Base-by-base conservation (phyloP, 208 protist genomes). In the Phytomonas sp. region DNA sequence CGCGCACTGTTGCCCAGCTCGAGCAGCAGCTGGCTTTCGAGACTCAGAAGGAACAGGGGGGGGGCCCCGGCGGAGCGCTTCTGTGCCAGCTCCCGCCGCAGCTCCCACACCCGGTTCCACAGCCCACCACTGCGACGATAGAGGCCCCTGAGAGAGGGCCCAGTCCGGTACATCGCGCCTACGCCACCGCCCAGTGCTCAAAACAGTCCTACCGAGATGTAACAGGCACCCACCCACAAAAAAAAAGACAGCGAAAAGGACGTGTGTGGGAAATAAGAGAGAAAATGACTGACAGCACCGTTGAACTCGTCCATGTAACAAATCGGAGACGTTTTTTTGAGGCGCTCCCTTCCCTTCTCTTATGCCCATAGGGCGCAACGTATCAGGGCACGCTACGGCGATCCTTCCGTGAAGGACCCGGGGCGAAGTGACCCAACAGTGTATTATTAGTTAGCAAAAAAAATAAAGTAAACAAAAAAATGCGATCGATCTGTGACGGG, bases 21-120 rank as follows among this genome's bases (percentile, higher is more conserved):
- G 23, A 90, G 63, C 36, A 84, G 74, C n/a, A 95, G 77, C 19
- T 81, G 77, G 29, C 69, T 81, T 68, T 90, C 84, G 56, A 86
- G 89, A 63, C 91, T 82, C 6, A 95, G 68, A 0, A 81, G 80
- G 60, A 64, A 36, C 68, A 79, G 63, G 29, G 74, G 82, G 56
- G 76, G 71, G 29, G 23, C 45, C 52, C 63, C 49, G 26, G 19
- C 29, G 56, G 37, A 59, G 68, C 69, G 37, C 67, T 66, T 68
- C 67, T 79, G 66, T 0, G 60, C 60, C 45, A 72, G 68, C 69
- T 82, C 77, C 52, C 69, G 71, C 36, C 76, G 78, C 56, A 82
- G 67, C 52, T 77, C 74, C 26, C 31, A 29, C 6, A 82, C 70
- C 32, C 70, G 63, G 40, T 70, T 70, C 60, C 73, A 59, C 12